Evolutionary conservation across 805 yeast genomes (phyloP), one percentile per base, ranked within the genome.

Genomic region (Dipodascus albidus): DNA sequence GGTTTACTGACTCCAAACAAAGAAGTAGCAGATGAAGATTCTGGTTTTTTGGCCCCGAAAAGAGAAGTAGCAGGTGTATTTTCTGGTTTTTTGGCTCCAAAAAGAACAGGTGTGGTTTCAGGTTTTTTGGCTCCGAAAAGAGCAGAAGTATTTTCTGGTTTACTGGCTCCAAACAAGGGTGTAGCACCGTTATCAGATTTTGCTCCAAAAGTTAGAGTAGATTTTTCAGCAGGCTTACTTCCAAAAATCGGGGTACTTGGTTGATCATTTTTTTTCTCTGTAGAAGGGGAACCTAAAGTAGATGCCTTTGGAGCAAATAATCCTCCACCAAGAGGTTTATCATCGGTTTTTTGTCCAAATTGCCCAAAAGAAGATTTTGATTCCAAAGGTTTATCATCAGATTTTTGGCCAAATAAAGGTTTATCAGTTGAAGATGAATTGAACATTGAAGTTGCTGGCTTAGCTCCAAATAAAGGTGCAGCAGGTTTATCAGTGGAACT

Each of bases 271-370:
- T 52, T 48, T 20, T n/a, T n/a, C n/a, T n/a, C n/a, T n/a, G n/a
- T n/a, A n/a, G n/a, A n/a, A n/a, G n/a, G n/a, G n/a, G n/a, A n/a
- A n/a, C n/a, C n/a, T n/a, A n/a, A n/a, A n/a, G n/a, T n/a, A n/a
- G 58, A 15, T 24, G 63, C 56, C 48, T 61, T 59, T 15, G 58
- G 21, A 21, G 56, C 58, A 54, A 56, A 56, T 23, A 50, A 31
- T 1, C 55, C 50, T 19, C 55, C 61, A 14, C 54, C 58, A n/a
- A n/a, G n/a, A n/a, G n/a, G n/a, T n/a, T n/a, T n/a, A n/a, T n/a
- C n/a, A n/a, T n/a, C n/a, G n/a, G n/a, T n/a, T n/a, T n/a, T n/a
- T n/a, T n/a, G n/a, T n/a, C n/a, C n/a, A n/a, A n/a, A n/a, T n/a
- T n/a, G n/a, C n/a, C n/a, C n/a, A n/a, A n/a, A n/a, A n/a, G n/a